Base-by-base conservation (phyloP, 1,139 yeast genomes). In the Trichomonascaceae sp. region DNA sequence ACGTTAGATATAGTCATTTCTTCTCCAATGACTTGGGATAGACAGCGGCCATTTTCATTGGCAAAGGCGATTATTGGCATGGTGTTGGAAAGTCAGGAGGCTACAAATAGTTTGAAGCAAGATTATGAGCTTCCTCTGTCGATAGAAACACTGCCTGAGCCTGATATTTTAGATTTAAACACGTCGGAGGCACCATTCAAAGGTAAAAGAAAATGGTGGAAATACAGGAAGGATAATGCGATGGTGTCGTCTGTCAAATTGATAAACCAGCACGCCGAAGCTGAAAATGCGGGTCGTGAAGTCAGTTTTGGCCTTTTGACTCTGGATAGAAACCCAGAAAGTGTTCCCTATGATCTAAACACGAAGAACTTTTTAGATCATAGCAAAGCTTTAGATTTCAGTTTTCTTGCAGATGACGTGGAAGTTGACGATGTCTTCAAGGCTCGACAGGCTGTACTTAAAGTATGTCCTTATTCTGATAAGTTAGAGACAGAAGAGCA, bases 121-220 rank as follows among this genome's bases (percentile, higher is more conserved):
- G 58, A 24, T 54, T 20, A 32, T 5, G 44, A 44, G 38, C 20
- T 50, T 19, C 38, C 32, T 36, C 45, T 50, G 3, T 30, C 47
- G n/a, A 32, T 50, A 10, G 45, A 55, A 27, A 54, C 61, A 17
- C 52, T 60, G 17, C 55, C 63, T 1, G 60, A 63, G 39, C 63
- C 65, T 12, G 56, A 57, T 22, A 54, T 60, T 9, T 54, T 57
- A 49, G 59, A 60, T 53, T 55, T 61, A 15, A 57, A 60, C 38
- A 50, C 51, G 18, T 27, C 53, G 27, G 58, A 55, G 9, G 53
- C 53, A 10, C 58, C 59, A 5, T 53, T 56, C 36, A 56, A 58
- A 9, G 65, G 65, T 10, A 53, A 53, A 22, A 48, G 55, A 18
- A 59, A 59, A 39, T 62, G 65, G 65, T 62, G 63, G 64, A 50